phyloP scores from a whole-genome alignment of 192 early-diverging fungal genomes.

The Mortierella antarctica region DNA sequence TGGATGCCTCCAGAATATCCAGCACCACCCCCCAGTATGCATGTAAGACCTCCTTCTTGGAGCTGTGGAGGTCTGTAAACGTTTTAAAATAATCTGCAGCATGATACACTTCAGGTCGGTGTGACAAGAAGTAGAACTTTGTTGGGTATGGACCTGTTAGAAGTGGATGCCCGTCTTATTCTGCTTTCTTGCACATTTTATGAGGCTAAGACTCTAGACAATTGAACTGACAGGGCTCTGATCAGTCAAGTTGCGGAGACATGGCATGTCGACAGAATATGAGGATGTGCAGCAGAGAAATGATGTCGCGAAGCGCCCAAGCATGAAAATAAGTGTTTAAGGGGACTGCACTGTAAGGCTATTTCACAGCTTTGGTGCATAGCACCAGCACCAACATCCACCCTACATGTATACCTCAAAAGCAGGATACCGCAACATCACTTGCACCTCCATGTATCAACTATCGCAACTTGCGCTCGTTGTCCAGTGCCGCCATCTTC shows the following conservation, averaged over 20 bases:
- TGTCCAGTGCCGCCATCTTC: too few species aligned
- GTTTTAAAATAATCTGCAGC: conserved; percentile 20
- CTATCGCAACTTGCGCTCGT: too few species aligned
- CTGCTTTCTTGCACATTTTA: conserved; percentile 14
- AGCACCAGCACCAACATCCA: too few species aligned
- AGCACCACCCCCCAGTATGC: conserved; percentile 5
- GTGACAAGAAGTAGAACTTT: conserved; percentile 11
- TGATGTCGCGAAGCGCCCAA: too few species aligned
- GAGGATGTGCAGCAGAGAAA: too few species aligned
- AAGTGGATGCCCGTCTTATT: conserved; percentile 6
- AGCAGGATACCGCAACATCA: too few species aligned
- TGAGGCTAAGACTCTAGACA: not conserved
- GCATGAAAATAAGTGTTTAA: too few species aligned
- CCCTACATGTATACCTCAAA: too few species aligned
- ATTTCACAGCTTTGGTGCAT: too few species aligned
- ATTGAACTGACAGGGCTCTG: not conserved
- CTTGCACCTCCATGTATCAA: too few species aligned
- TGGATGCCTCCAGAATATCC: not conserved
- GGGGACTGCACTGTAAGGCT: too few species aligned
- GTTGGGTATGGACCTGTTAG: conserved; percentile 12
- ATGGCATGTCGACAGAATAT: too few species aligned
- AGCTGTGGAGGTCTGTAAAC: conserved; percentile 20
- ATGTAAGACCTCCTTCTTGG: conserved; percentile 14
- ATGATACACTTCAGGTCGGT: not conserved
- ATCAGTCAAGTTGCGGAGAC: conserved; percentile 7